Evolutionary conservation across 345 rosid species (phyloP), one percentile per base, ranked within the genome.

Genomic region (Limnanthes douglasii): DNA sequence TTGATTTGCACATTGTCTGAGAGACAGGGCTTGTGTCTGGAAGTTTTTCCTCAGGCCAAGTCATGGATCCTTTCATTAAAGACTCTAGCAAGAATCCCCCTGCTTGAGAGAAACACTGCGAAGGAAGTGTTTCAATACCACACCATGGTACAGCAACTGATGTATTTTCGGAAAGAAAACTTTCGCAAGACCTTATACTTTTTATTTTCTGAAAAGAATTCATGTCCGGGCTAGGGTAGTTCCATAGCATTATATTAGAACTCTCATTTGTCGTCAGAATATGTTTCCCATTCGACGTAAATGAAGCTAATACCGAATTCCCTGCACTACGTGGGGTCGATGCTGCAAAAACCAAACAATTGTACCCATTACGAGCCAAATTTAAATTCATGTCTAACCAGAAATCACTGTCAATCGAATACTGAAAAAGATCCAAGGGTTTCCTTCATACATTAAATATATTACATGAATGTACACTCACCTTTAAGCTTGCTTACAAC

Each of bases 1-100:
- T 72, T 1, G 70, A 50, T 57, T 66, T 76, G 10, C 57, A 59
- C 11, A 61, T 68, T 10, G 60, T 37, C 6, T 60, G 54, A 9
- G 80, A 56, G 5, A 51, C 30, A 0, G 73, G 62, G 25, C 52
- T 59, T 14, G 73, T 48, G 31, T 33, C 57, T 0, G 68, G 56
- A 41, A 83, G 74, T 42, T 65, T 72, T 62, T 83, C 95, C 64
- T 75, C 92, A 0, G 95, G 95, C 95, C 94, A 83, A 8, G 92
- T 83, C 4, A 62, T 72, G 0, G 75, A 50, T 21, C 82, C 82
- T 50, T 54, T 69, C 1, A 58, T 47, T 18, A 50, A 55, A 17
- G 56, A 23, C n/a, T n/a, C n/a, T n/a, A n/a, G n/a, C n/a, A n/a
- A n/a, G 31, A 48, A 56, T 25, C 62, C 37, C 11, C 43, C 56